Base-by-base conservation (phyloP, 2,329 filamentous ascomycete species). In the Seiridium cupressi region DNA sequence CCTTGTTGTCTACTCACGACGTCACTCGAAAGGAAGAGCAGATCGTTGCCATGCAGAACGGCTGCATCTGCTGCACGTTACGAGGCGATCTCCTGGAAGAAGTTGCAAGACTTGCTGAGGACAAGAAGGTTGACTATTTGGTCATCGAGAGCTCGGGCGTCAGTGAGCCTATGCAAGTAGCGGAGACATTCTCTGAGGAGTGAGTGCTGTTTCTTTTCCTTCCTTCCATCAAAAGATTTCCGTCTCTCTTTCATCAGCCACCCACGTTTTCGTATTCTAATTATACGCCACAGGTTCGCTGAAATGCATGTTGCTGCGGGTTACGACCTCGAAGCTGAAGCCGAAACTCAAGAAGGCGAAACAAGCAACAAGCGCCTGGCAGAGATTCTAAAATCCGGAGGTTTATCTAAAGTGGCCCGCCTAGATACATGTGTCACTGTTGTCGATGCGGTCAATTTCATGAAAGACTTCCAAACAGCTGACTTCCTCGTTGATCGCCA, bases 31-130 rank as follows among this genome's bases (percentile, higher is more conserved):
- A 84, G 63, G 76, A 87, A 44, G 86, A 89, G 64, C 88, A 89
- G 63, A 79, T 90, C 38, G 84, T 90, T 13, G 83, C 87, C 8
- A 79, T 91, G 58, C 87, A 90, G 67, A 91, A 90, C 62, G 88
- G 89, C 8, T 92, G 89, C 64, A 92, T 92, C 66, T 92, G 89
- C 77, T 92, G 89, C 66, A 92, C 89, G 0, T 78, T 92, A 0
- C 85, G 89, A 3, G 88, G 89, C 1, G 89, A 92, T 59, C 74
- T 92, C 1, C 80, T 92, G 0, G 84, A 89, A 61, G 89, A 92
- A 69, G 81, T 92, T 0, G 88, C 88, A 0, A 81, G 81, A 1
- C 77, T 92, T 1, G 81, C 88, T 0, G 83, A 87, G 67, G 79
- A 85, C 1, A 81, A 85, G 18, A 77, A 82, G 55, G 88, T 91